Percentiles rank a stretch among this genome's conserved stretches.
phyloP scores from a whole-genome alignment of 1,284 basidiomycete species.

The Singerocomus inundabilis region DNA sequence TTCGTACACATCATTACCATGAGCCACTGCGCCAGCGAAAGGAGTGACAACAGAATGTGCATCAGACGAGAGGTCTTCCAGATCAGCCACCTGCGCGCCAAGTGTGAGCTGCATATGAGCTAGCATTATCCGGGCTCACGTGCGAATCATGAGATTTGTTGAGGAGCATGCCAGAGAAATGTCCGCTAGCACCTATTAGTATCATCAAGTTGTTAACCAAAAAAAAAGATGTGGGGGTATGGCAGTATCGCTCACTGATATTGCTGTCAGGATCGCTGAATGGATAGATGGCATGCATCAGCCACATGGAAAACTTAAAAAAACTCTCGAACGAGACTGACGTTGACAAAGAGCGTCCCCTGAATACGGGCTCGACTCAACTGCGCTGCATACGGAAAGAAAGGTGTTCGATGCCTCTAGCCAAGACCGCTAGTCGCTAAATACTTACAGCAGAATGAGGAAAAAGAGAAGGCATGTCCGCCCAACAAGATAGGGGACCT shows the following conservation, averaged over 20 bases:
- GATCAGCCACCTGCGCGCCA: constrained; percentile 22
- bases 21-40: constrained; percentile 18
- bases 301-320: background rate
- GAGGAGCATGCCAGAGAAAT: constrained; percentile 22
- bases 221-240: background rate
- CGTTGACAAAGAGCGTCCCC: constrained; percentile 3
- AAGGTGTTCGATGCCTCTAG: background rate
- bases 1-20: constrained; percentile 15
- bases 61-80: constrained; percentile 21
- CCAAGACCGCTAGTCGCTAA: background rate
- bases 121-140: constrained; percentile 14
- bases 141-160: constrained; percentile 24
- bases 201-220: background rate
- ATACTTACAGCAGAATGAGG: constrained; percentile 17
- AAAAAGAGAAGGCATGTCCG: constrained; percentile 11
- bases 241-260: constrained; percentile 3
- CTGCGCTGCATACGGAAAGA: constrained; percentile 3
- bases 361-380: background rate
- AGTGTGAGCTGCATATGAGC: background rate
- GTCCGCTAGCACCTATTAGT: constrained; percentile 4
- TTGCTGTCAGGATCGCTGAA: constrained; percentile 1
- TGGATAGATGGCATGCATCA: constrained; percentile 1
- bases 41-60: constrained; percentile 11
- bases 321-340: constrained; percentile 8
- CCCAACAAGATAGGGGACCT: constrained; percentile 25